These are phyloP conservation scores for Wilhelminamyces savonicus DNA, from an alignment of 805 yeast genomes.

Conservation along the genomic window DNA sequence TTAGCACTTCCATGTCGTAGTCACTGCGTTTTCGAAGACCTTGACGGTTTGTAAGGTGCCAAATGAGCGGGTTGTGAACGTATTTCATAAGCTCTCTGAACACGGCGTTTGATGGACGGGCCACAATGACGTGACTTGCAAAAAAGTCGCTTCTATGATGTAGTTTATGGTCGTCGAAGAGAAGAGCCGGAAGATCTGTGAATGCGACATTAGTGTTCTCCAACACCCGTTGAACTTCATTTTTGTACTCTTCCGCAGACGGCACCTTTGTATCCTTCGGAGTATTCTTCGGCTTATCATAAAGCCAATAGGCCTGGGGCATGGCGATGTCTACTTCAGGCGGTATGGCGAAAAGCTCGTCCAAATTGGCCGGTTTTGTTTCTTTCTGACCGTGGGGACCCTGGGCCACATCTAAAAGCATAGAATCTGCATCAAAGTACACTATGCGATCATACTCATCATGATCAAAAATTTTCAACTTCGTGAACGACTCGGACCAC, in stretches of 20 bases:
- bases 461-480: slow-evolving; percentile 46
- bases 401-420: slow-evolving; percentile 18
- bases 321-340: slow-evolving; percentile 18
- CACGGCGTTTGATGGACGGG: slow-evolving; percentile 38
- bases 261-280: too few relatives aligned
- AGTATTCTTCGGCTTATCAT: not conserved
- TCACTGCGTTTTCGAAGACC: slow-evolving; percentile 25
- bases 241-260: slow-evolving; percentile 3
- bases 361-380: slow-evolving; percentile 12
- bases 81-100: slow-evolving; percentile 17
- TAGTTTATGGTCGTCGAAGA: slow-evolving; percentile 19
- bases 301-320: slow-evolving; percentile 33
- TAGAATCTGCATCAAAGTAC: slow-evolving; percentile 55
- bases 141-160: slow-evolving; percentile 24
- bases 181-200: slow-evolving; percentile 11
- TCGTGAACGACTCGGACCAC: slow-evolving; percentile 52
- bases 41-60: slow-evolving; percentile 16
- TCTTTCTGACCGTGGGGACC: slow-evolving; percentile 1
- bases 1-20: slow-evolving; percentile 51
- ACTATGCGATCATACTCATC: slow-evolving; percentile 46
- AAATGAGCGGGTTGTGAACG: slow-evolving; percentile 21
- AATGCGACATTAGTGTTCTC: slow-evolving; percentile 3
- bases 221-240: slow-evolving; percentile 1
- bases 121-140: slow-evolving; percentile 51
- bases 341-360: slow-evolving; percentile 26